A percentile compares a stretch with the other conserved stretches of the same genome.
These are phyloP conservation scores for Penicillium sp. DNA, from an alignment of 2,329 filamentous ascomycete species.

Conservation along the genomic window DNA sequence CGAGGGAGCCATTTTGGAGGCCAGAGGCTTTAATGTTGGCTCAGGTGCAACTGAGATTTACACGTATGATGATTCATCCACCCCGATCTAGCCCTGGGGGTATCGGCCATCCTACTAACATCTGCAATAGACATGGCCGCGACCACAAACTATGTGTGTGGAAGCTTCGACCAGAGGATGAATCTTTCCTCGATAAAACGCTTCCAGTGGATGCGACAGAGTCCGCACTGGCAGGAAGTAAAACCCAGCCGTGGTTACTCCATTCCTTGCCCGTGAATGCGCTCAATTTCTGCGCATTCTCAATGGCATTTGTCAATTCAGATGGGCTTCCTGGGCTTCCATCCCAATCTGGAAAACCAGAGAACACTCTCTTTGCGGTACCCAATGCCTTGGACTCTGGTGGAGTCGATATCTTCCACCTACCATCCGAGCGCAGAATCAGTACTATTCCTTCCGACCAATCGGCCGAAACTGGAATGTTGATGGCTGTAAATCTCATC, in stretches of 20 bases:
- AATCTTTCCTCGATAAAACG: conserved; percentile 57
- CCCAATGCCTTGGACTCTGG: conserved; percentile 75
- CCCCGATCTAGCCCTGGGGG: neutral
- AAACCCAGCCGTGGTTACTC: conserved; percentile 72
- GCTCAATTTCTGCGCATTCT: conserved; percentile 82
- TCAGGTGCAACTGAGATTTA: conserved; percentile 64
- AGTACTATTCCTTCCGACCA: conserved; percentile 56
- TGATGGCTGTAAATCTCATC: conserved; percentile 75
- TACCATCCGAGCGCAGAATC: conserved; percentile 72
- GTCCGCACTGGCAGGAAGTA: conserved; percentile 46
- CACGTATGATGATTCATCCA: conserved; percentile 62
- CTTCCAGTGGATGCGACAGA: conserved; percentile 67
- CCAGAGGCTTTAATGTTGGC: conserved; percentile 60
- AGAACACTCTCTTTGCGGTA: conserved; percentile 67
- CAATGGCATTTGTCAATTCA: conserved; percentile 27
- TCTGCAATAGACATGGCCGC: conserved; percentile 71
- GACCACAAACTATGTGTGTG: conserved; percentile 86
- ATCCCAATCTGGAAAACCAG: conserved; percentile 25
- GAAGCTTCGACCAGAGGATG: conserved; percentile 68
- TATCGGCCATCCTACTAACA: conserved; percentile 10
- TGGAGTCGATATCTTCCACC: conserved; percentile 77
- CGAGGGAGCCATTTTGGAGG: conserved; percentile 70
- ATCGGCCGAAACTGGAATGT: conserved; percentile 63
- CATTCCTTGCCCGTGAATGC: conserved; percentile 84
- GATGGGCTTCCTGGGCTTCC: conserved; percentile 15